A percentile compares a stretch with the other conserved stretches of the same genome.
These are phyloP conservation scores for Candida arabinofermentans DNA, from an alignment of 805 yeast genomes.

Conservation along the genomic window DNA sequence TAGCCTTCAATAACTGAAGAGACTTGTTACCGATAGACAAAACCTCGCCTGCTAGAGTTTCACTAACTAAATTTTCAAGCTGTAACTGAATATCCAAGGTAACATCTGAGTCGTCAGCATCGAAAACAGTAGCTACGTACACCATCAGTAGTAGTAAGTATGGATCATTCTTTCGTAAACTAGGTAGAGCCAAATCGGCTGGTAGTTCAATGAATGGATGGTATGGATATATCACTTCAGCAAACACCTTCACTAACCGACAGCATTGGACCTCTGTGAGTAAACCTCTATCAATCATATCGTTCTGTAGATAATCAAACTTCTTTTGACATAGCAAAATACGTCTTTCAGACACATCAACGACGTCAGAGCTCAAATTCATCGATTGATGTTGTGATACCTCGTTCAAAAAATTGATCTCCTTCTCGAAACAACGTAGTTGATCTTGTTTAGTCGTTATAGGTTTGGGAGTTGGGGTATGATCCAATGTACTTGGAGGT, in stretches of 20 bases:
- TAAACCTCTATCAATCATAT: slow-evolving; percentile 55
- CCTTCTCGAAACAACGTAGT: slow-evolving; percentile 36
- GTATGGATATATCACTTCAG: slow-evolving; percentile 38
- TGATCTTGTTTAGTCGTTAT: slow-evolving; percentile 5
- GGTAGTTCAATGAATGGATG: slow-evolving; percentile 61
- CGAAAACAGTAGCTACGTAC: slow-evolving; percentile 51
- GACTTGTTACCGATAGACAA: slow-evolving; percentile 68
- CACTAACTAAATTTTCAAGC: slow-evolving; percentile 51
- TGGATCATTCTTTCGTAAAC: slow-evolving; percentile 51
- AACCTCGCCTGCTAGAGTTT: slow-evolving; percentile 52
- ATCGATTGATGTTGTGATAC: slow-evolving; percentile 33
- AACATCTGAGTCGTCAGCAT: slow-evolving; percentile 21
- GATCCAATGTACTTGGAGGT: background rate
- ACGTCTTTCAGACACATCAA: slow-evolving; percentile 42
- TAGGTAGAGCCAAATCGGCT: slow-evolving; percentile 38
- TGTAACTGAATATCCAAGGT: slow-evolving; percentile 40
- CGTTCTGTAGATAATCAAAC: slow-evolving; percentile 29
- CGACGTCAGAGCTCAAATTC: slow-evolving; percentile 42
- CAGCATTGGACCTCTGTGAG: slow-evolving; percentile 58
- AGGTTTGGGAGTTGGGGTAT: background rate
- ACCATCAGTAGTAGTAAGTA: slow-evolving; percentile 61
- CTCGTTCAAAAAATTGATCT: slow-evolving; percentile 33
- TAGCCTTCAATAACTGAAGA: slow-evolving; percentile 59
- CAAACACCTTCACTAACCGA: slow-evolving; percentile 47
- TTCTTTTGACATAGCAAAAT: slow-evolving; percentile 28